These are phyloP conservation scores for Yamadazyma insecticola DNA, from an alignment of 805 yeast species.

Conservation along the genomic window DNA sequence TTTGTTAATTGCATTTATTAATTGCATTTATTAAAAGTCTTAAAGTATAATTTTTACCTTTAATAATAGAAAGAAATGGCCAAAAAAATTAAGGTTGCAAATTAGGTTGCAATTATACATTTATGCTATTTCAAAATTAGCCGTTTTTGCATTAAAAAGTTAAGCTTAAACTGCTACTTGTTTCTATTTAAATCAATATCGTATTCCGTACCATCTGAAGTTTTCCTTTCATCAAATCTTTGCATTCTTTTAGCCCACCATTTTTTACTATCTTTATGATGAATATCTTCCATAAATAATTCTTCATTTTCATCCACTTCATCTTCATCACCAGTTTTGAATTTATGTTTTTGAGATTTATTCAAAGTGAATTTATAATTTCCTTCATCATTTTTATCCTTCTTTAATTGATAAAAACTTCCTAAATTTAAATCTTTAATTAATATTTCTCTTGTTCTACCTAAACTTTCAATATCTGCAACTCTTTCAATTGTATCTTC, in stretches of 20 bases:
- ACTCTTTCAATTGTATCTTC: slow-evolving; percentile 65
- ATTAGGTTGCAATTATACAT: too few relatives aligned
- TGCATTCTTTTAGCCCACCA: slow-evolving; percentile 47
- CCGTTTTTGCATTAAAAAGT: too few relatives aligned
- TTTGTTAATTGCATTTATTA: too few relatives aligned
- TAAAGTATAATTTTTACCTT: too few relatives aligned
- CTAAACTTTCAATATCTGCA: slow-evolving; percentile 69
- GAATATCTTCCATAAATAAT: slow-evolving; percentile 46
- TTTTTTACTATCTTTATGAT: slow-evolving; percentile 46
- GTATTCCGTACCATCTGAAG: slow-evolving; percentile 10
- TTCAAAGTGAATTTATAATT: slow-evolving; percentile 1
- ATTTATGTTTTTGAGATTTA: slow-evolving; percentile 8
- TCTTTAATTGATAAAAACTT: slow-evolving; percentile 29
- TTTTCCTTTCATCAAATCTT: background rate
- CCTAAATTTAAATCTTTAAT: slow-evolving; percentile 64
- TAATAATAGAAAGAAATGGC: too few relatives aligned
- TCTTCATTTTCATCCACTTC: slow-evolving; percentile 13
- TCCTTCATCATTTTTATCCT: slow-evolving; percentile 11
- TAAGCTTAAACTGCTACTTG: background rate
- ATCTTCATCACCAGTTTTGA: slow-evolving; percentile 11
- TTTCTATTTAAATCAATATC: slow-evolving; percentile 10
- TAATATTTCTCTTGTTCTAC: slow-evolving; percentile 72
- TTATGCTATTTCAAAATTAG: too few relatives aligned
- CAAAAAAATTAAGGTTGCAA: too few relatives aligned
- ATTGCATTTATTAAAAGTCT: too few relatives aligned